Percentiles rank a stretch among this genome's conserved stretches.
phyloP scores from a whole-genome alignment of 2,329 filamentous ascomycete genomes.

The Ophiocordyceps camponoti-leonardi region DNA sequence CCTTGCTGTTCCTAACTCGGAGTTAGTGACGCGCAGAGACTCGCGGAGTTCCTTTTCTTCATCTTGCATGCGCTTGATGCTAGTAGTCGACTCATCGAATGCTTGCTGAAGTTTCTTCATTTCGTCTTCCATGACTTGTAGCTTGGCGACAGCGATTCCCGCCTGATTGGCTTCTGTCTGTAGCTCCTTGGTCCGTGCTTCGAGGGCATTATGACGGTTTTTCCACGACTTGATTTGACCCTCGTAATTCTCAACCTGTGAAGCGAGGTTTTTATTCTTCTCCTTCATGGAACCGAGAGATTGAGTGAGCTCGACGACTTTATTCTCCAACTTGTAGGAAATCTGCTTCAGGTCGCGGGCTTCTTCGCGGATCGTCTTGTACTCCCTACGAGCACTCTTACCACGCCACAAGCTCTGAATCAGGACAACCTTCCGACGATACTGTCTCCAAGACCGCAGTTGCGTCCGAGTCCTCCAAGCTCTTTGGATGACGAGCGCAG shows the following conservation, averaged over 20 bases:
- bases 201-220: constrained; percentile 75
- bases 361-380: constrained; percentile 87
- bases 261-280: constrained; percentile 79
- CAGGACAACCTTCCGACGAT: constrained; percentile 75
- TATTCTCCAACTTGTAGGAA: constrained; percentile 98
- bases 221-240: constrained; percentile 93
- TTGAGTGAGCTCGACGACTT: constrained; percentile 96
- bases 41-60: constrained; percentile 80
- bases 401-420: constrained; percentile 91
- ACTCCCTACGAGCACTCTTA: constrained; percentile 59
- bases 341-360: constrained; percentile 98
- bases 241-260: constrained; percentile 90
- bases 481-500: constrained; percentile 77
- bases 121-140: constrained; percentile 85
- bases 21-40: constrained; percentile 58
- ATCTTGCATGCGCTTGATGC: constrained; percentile 86
- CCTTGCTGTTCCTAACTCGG: constrained; percentile 67
- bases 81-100: constrained; percentile 78
- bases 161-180: constrained; percentile 96
- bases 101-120: constrained; percentile 81
- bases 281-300: constrained; percentile 80
- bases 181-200: constrained; percentile 80
- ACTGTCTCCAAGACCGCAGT: constrained; percentile 67
- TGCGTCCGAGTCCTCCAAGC: constrained; percentile 72
- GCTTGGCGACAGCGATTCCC: constrained; percentile 79